Conservation (phyloP, 2,329 filamentous ascomycete species). For the Coniosporium tulheliwenetii region DNA sequence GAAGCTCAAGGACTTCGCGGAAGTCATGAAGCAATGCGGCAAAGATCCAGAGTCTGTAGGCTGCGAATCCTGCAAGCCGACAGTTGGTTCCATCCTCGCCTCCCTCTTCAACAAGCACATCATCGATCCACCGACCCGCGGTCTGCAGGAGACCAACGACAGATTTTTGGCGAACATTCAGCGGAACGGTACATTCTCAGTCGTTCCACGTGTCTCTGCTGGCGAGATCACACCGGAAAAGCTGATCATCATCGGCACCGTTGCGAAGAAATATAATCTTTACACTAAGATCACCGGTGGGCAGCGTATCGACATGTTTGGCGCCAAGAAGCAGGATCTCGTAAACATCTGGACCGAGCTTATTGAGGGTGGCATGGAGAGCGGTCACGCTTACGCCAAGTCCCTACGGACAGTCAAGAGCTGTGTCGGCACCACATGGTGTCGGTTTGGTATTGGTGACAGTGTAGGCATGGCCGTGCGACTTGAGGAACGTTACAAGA, state of each 20-base stretch:
- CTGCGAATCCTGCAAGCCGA: constrained; percentile 77
- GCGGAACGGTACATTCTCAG: constrained; percentile 78
- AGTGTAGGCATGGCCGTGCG: constrained; percentile 82
- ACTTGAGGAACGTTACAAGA: constrained; percentile 82
- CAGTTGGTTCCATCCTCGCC: constrained; percentile 64
- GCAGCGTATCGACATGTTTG: constrained; percentile 87
- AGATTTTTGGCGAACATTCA: constrained; percentile 80
- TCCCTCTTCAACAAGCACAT: constrained; percentile 75
- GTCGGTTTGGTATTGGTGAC: constrained; percentile 75
- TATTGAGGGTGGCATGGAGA: constrained; percentile 75
- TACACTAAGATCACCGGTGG: constrained; percentile 91
- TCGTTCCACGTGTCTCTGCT: constrained; percentile 66
- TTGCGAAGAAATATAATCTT: constrained; percentile 68
- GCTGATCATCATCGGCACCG: constrained; percentile 66
- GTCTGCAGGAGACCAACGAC: constrained; percentile 84
- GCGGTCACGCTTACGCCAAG: constrained; percentile 82
- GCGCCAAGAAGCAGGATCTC: constrained; percentile 75
- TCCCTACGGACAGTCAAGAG: constrained; percentile 79
- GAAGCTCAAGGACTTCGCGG: constrained; percentile 51
- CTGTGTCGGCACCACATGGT: constrained; percentile 86
- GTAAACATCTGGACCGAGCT: constrained; percentile 68
- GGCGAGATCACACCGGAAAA: constrained; percentile 83
- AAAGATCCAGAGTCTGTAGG: constrained; percentile 57
- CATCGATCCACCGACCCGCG: constrained; percentile 51
- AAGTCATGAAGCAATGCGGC: constrained; percentile 67